Evolutionary conservation across 257 asterid species (phyloP).

Genomic region (Nicotiana benthamiana): DNA sequence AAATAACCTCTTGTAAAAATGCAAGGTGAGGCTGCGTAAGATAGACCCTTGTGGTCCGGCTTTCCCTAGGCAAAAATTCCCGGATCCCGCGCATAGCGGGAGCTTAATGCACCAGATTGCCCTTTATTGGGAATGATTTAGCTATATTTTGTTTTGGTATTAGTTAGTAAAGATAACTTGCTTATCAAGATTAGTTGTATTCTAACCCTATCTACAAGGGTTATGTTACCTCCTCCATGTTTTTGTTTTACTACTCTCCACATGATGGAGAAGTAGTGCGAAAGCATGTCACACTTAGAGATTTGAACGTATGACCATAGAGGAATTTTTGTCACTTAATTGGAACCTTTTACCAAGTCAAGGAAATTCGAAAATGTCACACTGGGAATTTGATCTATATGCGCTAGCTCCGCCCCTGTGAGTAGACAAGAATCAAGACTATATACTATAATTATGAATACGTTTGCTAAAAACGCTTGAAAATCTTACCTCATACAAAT

Average conservation of each 20-base stretch:
- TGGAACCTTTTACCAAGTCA: no score
- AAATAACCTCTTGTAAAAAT: no score
- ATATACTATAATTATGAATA: not conserved
- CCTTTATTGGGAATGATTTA: not conserved
- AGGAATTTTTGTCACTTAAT: no score
- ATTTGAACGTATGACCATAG: no score
- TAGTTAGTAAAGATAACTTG: not conserved
- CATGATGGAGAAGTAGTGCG: not conserved
- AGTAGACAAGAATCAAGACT: not conserved
- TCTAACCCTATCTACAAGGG: not conserved
- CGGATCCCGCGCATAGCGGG: no score
- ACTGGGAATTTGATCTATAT: no score
- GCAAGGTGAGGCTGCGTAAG: no score
- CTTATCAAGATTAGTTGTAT: not conserved
- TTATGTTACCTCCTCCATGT: not conserved
- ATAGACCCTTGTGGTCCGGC: no score
- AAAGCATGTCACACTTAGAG: no score
- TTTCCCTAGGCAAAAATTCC: no score
- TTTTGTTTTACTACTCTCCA: not conserved
- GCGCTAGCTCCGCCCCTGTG: not conserved
- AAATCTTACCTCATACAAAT: conserved; percentile 69
- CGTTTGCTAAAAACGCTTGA: not conserved
- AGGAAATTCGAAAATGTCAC: no score
- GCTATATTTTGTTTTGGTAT: not conserved
- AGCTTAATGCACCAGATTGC: no score